Evolutionary conservation across 495 filamentous ascomycete genomes (phyloP).

Genomic region (Xeromyces bisporus): DNA sequence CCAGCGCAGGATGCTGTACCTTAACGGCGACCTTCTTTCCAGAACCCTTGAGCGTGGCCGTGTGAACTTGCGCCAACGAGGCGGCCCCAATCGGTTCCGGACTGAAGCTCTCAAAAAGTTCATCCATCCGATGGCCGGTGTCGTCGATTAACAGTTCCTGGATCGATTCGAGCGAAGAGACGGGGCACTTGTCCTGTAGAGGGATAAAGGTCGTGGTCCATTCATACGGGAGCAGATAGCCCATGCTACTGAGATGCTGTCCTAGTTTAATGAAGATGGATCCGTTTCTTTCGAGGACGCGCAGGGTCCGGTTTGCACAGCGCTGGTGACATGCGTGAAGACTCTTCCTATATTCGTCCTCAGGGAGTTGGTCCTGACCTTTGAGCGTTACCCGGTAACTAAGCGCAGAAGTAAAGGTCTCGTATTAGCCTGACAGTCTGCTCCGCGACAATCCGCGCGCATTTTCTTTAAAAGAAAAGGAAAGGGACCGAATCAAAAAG

Average conservation of each 20-base stretch:
- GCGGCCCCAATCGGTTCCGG: conserved; percentile 72
- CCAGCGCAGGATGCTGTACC: conserved; percentile 80
- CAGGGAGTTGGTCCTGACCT: conserved; percentile 32
- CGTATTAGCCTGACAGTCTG: too few species aligned
- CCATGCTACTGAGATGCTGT: conserved; percentile 92
- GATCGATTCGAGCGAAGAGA: conserved; percentile 81
- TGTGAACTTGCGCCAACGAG: conserved; percentile 86
- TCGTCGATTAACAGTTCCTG: conserved; percentile 70
- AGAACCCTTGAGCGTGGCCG: conserved; percentile 68
- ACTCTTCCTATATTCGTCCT: conserved; percentile 43
- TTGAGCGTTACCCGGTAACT: conserved; percentile 77
- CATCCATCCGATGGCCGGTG: conserved; percentile 60
- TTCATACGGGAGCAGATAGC: conserved; percentile 81
- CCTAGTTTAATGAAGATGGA: conserved; percentile 98
- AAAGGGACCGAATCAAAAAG: background rate
- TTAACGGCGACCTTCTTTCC: conserved; percentile 94
- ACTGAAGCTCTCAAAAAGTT: conserved; percentile 74
- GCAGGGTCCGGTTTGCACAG: conserved; percentile 75
- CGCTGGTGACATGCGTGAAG: conserved; percentile 79
- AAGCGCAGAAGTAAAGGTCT: too few species aligned
- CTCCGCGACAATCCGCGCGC: background rate
- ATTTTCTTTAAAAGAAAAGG: background rate
- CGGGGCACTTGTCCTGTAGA: conserved; percentile 87
- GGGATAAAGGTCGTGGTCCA: conserved; percentile 96
- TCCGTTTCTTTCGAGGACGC: conserved; percentile 82